Evolutionary conservation across 2,329 filamentous ascomycete species (phyloP).

Genomic region (Rutstroemia sydowiana): DNA sequence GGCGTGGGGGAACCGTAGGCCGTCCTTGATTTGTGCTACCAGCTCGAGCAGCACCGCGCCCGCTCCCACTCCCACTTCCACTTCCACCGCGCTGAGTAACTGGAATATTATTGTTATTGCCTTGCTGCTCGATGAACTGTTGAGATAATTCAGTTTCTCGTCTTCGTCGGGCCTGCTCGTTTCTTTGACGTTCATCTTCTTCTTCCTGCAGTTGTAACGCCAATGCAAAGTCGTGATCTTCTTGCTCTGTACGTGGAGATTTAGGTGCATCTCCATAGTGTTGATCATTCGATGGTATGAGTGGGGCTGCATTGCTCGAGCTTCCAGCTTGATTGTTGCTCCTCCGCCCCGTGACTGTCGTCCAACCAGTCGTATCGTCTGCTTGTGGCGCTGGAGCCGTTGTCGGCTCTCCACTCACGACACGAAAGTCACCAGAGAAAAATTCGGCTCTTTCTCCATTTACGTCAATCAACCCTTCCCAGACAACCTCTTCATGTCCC

Average conservation of each 20-base stretch:
- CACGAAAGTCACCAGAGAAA: conserved; percentile 81
- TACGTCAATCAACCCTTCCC: conserved; percentile 88
- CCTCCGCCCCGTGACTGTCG: conserved; percentile 13
- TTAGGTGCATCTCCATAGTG: conserved; percentile 10
- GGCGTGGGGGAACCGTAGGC: conserved; percentile 12
- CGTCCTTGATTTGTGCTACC: conserved; percentile 8
- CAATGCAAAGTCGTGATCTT: conserved; percentile 79
- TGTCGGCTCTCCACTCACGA: conserved; percentile 55
- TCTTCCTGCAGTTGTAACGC: conserved; percentile 92
- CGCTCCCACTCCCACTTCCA: conserved; percentile 4
- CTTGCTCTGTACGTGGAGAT: conserved; percentile 46
- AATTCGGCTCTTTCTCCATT: conserved; percentile 77
- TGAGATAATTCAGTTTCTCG: conserved; percentile 63
- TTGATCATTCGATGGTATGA: neutral
- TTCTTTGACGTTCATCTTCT: conserved; percentile 71
- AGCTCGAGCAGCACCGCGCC: neutral
- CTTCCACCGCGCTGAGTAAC: conserved; percentile 23
- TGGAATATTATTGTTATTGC: conserved; percentile 25
- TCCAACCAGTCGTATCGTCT: conserved; percentile 17
- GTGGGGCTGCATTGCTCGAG: conserved; percentile 3
- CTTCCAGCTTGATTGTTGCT: neutral
- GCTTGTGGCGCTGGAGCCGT: conserved; percentile 10
- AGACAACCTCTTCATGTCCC: conserved; percentile 83
- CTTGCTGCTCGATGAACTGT: conserved; percentile 62
- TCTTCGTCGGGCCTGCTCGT: conserved; percentile 51